These are phyloP conservation scores for Ceratobasidium sp. DNA, from an alignment of 1,284 basidiomycete genomes.

Conservation along the genomic window DNA sequence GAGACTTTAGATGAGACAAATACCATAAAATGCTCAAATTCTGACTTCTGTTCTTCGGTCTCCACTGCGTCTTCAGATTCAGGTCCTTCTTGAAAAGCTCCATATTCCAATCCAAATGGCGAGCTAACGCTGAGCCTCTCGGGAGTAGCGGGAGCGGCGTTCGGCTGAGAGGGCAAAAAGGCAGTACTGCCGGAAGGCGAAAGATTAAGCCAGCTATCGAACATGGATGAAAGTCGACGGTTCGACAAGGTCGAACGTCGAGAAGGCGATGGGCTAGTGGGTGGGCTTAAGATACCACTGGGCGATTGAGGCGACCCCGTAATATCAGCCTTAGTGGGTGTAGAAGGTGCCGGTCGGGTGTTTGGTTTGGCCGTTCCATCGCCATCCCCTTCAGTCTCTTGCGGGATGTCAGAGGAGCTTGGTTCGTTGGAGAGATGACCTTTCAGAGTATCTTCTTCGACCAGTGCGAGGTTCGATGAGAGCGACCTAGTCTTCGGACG, in stretches of 20 bases:
- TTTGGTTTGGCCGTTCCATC: slow-evolving; percentile 75
- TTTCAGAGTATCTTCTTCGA: slow-evolving; percentile 63
- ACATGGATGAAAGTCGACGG: slow-evolving; percentile 72
- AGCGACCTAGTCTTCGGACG: slow-evolving; percentile 71
- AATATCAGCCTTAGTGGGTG: slow-evolving; percentile 13
- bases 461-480: slow-evolving; percentile 64
- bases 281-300: slow-evolving; percentile 45
- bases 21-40: slow-evolving; percentile 77
- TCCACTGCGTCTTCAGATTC: slow-evolving; percentile 56
- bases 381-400: slow-evolving; percentile 62
- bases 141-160: slow-evolving; percentile 25
- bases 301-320: slow-evolving; percentile 20
- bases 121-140: slow-evolving; percentile 45
- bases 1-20: slow-evolving; percentile 51
- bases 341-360: slow-evolving; percentile 44
- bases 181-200: slow-evolving; percentile 55
- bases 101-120: slow-evolving; percentile 34
- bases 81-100: slow-evolving; percentile 46
- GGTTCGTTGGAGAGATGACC: slow-evolving; percentile 63
- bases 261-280: slow-evolving; percentile 56
- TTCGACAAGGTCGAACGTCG: slow-evolving; percentile 65
- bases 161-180: slow-evolving; percentile 48
- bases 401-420: slow-evolving; percentile 58
- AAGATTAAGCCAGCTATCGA: slow-evolving; percentile 70
- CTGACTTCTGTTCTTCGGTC: slow-evolving; percentile 61